Base-by-base conservation (phyloP, 2,329 filamentous ascomycete species). In the Zymoseptoria passerinii region DNA sequence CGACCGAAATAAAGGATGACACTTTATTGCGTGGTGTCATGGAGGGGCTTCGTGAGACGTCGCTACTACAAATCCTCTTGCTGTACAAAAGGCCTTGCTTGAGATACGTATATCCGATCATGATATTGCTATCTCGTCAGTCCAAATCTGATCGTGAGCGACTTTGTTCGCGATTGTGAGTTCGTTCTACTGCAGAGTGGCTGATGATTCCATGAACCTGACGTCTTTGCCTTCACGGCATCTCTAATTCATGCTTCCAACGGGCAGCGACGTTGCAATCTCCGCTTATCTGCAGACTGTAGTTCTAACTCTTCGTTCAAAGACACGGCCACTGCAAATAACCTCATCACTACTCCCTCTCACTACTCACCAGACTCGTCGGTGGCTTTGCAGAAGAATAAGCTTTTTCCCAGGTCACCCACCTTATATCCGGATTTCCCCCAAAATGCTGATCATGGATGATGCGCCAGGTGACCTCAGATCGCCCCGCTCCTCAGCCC, bases 241-340 rank as follows among this genome's bases (percentile, higher is more conserved):
- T 57, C 53, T 57, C 55, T 53, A 44, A 51, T 35, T 44, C 44
- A n/a, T 48, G 9, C 50, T 40, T 20, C 19, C 13, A 48, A 51
- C 53, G 18, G 23, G 16, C n/a, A 48, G 10, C 55, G 53, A 57
- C 55, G 55, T 50, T 19, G 18, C 16, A 53, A 53, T 57, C 27
- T 57, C 55, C 55, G 55, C 51, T 29, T 8, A 1, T 49, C n/a
- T n/a, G n/a, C n/a, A n/a, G n/a, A n/a, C n/a, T n/a, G n/a, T n/a
- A n/a, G n/a, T n/a, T n/a, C n/a, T n/a, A n/a, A n/a, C n/a, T 35
- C 35, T 57, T 57, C 51, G 50, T 44, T 23, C 54, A 44, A n/a
- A 51, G 20, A 53, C 20, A 50, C 55, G 35, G 40, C 52, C 29
- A 13, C n/a, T n/a, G n/a, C n/a, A n/a, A n/a, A n/a, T n/a, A n/a